These are phyloP conservation scores for Candida oleophila DNA, from an alignment of 805 yeast genomes.

Conservation along the genomic window DNA sequence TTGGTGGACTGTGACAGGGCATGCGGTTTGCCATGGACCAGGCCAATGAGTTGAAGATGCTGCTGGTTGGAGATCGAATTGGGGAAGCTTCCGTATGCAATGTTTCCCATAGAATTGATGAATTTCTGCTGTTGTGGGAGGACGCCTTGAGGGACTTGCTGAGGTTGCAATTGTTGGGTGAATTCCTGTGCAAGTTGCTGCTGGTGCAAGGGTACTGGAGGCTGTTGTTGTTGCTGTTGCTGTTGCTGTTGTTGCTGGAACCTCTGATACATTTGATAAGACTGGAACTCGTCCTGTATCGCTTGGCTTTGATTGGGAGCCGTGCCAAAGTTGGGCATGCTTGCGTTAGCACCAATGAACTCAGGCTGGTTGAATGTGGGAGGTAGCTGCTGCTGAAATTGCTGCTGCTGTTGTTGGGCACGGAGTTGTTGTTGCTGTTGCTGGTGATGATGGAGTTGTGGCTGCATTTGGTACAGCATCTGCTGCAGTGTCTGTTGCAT, in stretches of 20 bases:
- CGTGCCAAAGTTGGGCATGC: conserved; percentile 2
- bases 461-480: conserved; percentile 47
- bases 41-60: conserved; percentile 13
- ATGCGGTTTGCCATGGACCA: conserved; percentile 16
- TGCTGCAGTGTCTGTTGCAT: background rate
- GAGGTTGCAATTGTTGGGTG: conserved; percentile 5
- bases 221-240: conserved; percentile 16
- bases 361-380: conserved; percentile 23
- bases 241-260: conserved; percentile 26
- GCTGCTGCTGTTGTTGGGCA: background rate
- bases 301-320: background rate
- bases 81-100: background rate
- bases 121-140: conserved; percentile 10
- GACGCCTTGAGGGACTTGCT: conserved; percentile 8
- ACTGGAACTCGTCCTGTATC: conserved; percentile 5
- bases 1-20: conserved; percentile 35
- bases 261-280: conserved; percentile 22
- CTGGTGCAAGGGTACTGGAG: conserved; percentile 11
- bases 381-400: conserved; percentile 12
- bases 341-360: conserved; percentile 12
- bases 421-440: conserved; percentile 47
- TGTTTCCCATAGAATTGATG: conserved; percentile 3
- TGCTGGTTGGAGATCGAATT: conserved; percentile 8
- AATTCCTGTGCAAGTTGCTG: conserved; percentile 8
- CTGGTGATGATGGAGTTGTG: conserved; percentile 54